These are phyloP conservation scores for Penicillium sp. DNA, from an alignment of 2,329 filamentous ascomycete species.

Conservation along the genomic window DNA sequence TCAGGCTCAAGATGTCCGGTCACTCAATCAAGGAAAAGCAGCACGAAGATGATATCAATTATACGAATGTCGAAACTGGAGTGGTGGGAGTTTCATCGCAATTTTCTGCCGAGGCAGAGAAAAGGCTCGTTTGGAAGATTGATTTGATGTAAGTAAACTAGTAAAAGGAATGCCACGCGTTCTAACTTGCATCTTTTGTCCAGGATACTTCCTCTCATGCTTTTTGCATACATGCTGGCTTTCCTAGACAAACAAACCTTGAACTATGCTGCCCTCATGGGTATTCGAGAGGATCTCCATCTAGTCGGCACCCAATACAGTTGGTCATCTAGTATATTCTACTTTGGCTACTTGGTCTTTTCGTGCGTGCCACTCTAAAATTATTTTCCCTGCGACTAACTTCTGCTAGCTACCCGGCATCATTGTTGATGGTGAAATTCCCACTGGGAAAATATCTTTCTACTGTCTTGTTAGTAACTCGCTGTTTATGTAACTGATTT, in stretches of 20 bases:
- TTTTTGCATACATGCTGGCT: slow-evolving; percentile 32
- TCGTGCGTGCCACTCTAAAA: slow-evolving; percentile 15
- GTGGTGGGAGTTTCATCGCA: slow-evolving; percentile 8
- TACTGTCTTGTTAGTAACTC: slow-evolving; percentile 18
- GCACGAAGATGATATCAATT: background rate
- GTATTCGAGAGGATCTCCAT: slow-evolving; percentile 32
- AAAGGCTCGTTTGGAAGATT: slow-evolving; percentile 24
- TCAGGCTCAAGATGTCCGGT: background rate
- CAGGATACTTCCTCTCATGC: slow-evolving; percentile 30
- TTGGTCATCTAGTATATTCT: slow-evolving; percentile 27
- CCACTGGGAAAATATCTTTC: slow-evolving; percentile 41
- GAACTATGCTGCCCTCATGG: slow-evolving; percentile 37
- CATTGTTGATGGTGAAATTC: slow-evolving; percentile 37
- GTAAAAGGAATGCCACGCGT: background rate
- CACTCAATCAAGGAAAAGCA: background rate
- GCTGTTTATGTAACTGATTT: background rate
- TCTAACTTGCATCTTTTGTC: background rate
- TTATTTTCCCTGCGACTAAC: background rate
- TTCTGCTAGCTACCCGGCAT: slow-evolving; percentile 30
- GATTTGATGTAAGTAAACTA: slow-evolving; percentile 19
- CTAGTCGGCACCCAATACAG: slow-evolving; percentile 27
- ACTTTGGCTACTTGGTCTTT: slow-evolving; percentile 33
- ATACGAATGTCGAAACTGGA: slow-evolving; percentile 12
- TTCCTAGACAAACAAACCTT: slow-evolving; percentile 41
- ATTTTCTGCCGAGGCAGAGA: slow-evolving; percentile 21